Base-by-base conservation (phyloP, 2,329 filamentous ascomycete species). In the Pyrenochaeta sp. region DNA sequence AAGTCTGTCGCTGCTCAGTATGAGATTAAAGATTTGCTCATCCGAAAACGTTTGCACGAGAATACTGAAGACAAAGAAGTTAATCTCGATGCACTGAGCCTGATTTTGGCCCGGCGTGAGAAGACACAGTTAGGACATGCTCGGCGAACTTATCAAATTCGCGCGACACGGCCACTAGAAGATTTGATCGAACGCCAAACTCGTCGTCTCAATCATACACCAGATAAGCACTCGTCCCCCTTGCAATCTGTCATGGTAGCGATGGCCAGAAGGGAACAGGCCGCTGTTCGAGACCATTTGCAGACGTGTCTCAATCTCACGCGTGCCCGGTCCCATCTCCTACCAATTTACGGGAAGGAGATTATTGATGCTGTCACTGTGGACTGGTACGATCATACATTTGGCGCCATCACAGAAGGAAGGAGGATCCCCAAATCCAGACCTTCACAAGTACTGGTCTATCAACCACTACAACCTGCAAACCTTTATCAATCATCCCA, bases 281-380 rank as follows among this genome's bases (percentile, higher is more conserved):
- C 85, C 86, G 46, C 89, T 90, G 67, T 71, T n/a, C 63, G 72
- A 30, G 89, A 92, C 51, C 90, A 94, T 71, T 79, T 97, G 27
- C 91, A 92, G 67, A 88, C 91, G 58, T 90, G 87, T 55, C 85
- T 93, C 18, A 92, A 92, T 64, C 79, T 96, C 18, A 96, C 96
- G 64, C 88, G 88, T 0, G 83, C 95, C 21, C 89, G 92, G 2
- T 89, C 92, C 30, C 90, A 95, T 63, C 88, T 90, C 59, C 85
- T 85, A 30, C 92, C 93, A 0, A 83, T 97, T 1, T 97, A 94
- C 68, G 92, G 92, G 42, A 88, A 86, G 62, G 87, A 87, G 37
- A 78, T 97, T n/a, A 80, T 94, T n/a, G 83, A 92, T 23, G 82
- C 90, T 21, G 78, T 96, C 33, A 90, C 87, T 0, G 79, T 94